Evolutionary conservation across 2,329 filamentous ascomycete genomes (phyloP).

Genomic region (Pestalotiopsis fici): DNA sequence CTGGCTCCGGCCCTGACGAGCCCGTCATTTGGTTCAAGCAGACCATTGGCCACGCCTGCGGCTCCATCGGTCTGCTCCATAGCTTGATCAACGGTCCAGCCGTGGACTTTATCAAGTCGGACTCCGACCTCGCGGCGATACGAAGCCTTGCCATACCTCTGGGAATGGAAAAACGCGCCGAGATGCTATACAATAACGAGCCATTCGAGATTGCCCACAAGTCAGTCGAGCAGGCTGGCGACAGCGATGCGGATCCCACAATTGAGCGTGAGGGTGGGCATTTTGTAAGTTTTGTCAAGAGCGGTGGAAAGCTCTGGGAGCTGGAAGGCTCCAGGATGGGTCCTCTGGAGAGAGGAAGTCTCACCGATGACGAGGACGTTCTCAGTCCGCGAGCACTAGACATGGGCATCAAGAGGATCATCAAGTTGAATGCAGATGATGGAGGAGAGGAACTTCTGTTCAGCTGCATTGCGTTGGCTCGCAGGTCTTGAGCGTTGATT

Average conservation of each 20-base stretch:
- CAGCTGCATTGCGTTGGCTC: conserved; percentile 38
- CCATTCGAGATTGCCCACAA: conserved; percentile 74
- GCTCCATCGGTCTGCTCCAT: conserved; percentile 77
- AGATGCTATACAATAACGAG: conserved; percentile 70
- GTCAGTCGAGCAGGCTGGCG: conserved; percentile 67
- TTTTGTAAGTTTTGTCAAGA: conserved; percentile 80
- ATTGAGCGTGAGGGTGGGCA: conserved; percentile 69
- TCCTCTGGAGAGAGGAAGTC: conserved; percentile 64
- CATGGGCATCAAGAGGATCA: conserved; percentile 50
- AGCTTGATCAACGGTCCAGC: conserved; percentile 70
- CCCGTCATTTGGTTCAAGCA: conserved; percentile 83
- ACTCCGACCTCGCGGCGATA: conserved; percentile 58
- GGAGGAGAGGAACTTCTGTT: conserved; percentile 36
- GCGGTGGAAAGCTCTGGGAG: conserved; percentile 71
- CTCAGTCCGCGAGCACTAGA: conserved; percentile 69
- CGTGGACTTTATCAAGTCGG: conserved; percentile 51
- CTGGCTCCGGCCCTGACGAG: conserved; percentile 51
- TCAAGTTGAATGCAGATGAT: conserved; percentile 35
- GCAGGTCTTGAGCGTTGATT: conserved; percentile 14
- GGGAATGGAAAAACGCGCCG: conserved; percentile 61
- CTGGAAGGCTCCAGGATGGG: conserved; percentile 76
- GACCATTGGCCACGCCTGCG: conserved; percentile 81
- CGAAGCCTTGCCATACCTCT: conserved; percentile 64
- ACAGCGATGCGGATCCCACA: conserved; percentile 64
- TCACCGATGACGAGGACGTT: conserved; percentile 60